Conservation (phyloP, 2,329 filamentous ascomycete genomes). For the Pseudocercospora macadamiae region DNA sequence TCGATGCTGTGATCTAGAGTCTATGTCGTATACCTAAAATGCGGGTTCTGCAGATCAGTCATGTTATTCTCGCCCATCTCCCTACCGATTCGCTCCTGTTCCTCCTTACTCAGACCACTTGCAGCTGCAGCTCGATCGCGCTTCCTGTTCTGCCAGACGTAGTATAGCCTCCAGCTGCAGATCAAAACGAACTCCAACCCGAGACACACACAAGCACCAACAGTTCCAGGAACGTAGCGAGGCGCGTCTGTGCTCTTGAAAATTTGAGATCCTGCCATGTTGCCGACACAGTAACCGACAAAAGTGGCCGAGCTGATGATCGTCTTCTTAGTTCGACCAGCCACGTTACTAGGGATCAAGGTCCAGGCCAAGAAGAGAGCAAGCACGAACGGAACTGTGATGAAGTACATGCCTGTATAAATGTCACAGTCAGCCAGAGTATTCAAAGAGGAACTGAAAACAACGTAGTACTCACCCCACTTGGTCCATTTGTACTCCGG, state of each 20-base stretch:
- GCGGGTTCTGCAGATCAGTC: slow-evolving; percentile 58
- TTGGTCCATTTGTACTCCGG: slow-evolving; percentile 41
- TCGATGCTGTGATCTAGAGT: background rate
- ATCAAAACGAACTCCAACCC: slow-evolving; percentile 41
- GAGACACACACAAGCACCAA: slow-evolving; percentile 43
- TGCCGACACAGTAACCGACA: slow-evolving; percentile 53
- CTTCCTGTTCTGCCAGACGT: slow-evolving; percentile 45
- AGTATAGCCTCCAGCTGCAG: slow-evolving; percentile 44
- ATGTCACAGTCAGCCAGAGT: no score
- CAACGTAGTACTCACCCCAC: no score
- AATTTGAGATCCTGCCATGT: slow-evolving; percentile 53
- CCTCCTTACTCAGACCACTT: slow-evolving; percentile 52
- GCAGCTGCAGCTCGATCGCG: slow-evolving; percentile 29
- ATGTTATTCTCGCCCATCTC: slow-evolving; percentile 72
- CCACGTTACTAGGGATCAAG: slow-evolving; percentile 49
- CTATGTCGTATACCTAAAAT: slow-evolving; percentile 32
- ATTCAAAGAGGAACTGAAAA: no score
- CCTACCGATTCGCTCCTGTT: slow-evolving; percentile 66
- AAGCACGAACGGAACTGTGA: slow-evolving; percentile 39
- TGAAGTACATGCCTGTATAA: slow-evolving; percentile 39
- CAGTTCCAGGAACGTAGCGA: slow-evolving; percentile 49
- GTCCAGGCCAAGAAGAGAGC: slow-evolving; percentile 41
- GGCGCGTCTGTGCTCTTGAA: slow-evolving; percentile 50
- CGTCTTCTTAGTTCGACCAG: slow-evolving; percentile 53
- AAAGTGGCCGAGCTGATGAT: slow-evolving; percentile 52